Evolutionary conservation across 2,329 filamentous ascomycete species (phyloP).

Genomic region (Tolypocladium album): DNA sequence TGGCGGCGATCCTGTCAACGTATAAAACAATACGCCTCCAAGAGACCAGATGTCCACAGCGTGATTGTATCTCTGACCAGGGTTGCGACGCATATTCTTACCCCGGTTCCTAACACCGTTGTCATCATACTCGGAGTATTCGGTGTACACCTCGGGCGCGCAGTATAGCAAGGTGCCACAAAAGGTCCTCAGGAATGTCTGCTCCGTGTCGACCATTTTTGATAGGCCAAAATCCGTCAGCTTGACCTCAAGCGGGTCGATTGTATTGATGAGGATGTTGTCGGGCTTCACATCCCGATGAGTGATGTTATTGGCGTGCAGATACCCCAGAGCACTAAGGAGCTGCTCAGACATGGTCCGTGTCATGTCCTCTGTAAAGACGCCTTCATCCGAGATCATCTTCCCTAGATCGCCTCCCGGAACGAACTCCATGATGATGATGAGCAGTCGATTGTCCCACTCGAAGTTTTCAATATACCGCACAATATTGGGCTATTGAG

Average conservation of each 20-base stretch:
- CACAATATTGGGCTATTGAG: conserved; percentile 70
- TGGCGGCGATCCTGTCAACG: conserved; percentile 69
- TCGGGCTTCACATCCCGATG: conserved; percentile 99
- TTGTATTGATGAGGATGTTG: conserved; percentile 77
- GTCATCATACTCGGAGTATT: conserved; percentile 58
- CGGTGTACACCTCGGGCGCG: conserved; percentile 89
- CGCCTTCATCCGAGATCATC: conserved; percentile 50
- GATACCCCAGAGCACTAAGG: conserved; percentile 70
- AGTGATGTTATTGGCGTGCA: conserved; percentile 82
- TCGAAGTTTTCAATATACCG: conserved; percentile 85
- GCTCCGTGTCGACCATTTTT: conserved; percentile 81
- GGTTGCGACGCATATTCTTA: conserved; percentile 49
- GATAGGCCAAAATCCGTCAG: conserved; percentile 94
- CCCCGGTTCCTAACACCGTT: conserved; percentile 51
- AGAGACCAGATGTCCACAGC: conserved; percentile 96
- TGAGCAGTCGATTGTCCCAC: conserved; percentile 70
- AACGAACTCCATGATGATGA: conserved; percentile 95
- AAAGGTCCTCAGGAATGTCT: conserved; percentile 91
- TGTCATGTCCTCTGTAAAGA: conserved; percentile 57
- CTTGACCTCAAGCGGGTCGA: conserved; percentile 71
- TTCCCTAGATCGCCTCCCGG: conserved; percentile 72
- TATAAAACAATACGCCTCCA: conserved; percentile 81
- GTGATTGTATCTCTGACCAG: conserved; percentile 67
- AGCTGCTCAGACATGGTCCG: conserved; percentile 66
- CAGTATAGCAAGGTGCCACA: conserved; percentile 94